Percentiles rank a stretch among this genome's conserved stretches.
Evolutionary conservation across 306 rosid species (phyloP).

Genomic region (Lotus japonicus): DNA sequence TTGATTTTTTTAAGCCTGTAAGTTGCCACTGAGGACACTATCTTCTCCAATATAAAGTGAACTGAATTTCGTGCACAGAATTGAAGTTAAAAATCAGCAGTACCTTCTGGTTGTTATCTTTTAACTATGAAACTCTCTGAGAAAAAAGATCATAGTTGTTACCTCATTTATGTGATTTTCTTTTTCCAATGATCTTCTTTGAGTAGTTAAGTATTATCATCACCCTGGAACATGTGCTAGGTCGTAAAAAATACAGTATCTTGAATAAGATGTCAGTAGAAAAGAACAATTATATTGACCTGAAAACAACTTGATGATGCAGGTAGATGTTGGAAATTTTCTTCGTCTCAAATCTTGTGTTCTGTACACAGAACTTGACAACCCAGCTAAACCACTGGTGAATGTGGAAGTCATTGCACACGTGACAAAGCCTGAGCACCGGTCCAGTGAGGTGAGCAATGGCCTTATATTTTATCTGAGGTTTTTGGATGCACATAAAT

Average conservation of each 20-base stretch:
- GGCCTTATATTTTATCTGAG: not conserved
- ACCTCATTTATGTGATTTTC: not conserved
- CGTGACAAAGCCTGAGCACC: slow-evolving; percentile 75
- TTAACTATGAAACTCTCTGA: not conserved
- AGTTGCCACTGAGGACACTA: slow-evolving; percentile 24
- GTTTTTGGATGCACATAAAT: not conserved
- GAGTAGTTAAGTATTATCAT: not conserved
- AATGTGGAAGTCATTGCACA: slow-evolving; percentile 83
- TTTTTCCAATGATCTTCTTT: not conserved
- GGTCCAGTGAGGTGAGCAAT: slow-evolving; percentile 69
- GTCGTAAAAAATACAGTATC: not conserved
- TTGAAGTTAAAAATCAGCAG: not conserved
- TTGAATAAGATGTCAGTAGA: not conserved
- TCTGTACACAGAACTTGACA: slow-evolving; percentile 66
- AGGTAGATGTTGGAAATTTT: slow-evolving; percentile 89
- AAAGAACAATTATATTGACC: not conserved
- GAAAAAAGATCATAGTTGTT: not conserved
- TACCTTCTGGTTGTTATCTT: not conserved
- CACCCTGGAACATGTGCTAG: not conserved
- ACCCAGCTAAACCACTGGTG: slow-evolving; percentile 48
- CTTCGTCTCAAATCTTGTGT: slow-evolving; percentile 83
- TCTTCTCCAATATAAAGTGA: not conserved
- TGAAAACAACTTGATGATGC: slow-evolving; percentile 28
- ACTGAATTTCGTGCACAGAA: not conserved
- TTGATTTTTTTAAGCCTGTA: slow-evolving; percentile 85